Evolutionary conservation across 2,329 filamentous ascomycete genomes (phyloP).

Genomic region (Blumeria graminis): DNA sequence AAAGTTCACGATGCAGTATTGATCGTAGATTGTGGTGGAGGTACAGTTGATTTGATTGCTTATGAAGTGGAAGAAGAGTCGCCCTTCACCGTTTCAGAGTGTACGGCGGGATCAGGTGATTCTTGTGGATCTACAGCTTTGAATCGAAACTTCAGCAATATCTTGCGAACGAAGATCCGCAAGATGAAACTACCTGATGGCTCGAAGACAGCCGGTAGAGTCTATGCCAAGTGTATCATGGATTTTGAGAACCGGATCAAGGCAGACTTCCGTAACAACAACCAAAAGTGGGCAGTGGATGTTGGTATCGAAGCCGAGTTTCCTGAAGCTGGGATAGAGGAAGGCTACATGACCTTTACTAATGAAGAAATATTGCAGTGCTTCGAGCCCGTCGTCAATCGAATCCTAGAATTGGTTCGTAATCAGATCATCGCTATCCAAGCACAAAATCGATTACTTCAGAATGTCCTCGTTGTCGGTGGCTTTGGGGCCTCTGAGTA

Average conservation of each 20-base stretch:
- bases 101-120: conserved; percentile 89
- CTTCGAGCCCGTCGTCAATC: conserved; percentile 94
- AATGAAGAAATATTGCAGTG: conserved; percentile 98
- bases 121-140: conserved; percentile 95
- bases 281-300: conserved; percentile 96
- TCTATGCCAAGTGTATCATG: conserved; percentile 99
- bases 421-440: conserved; percentile 99
- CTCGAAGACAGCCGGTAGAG: conserved; percentile 89
- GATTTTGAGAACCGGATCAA: conserved; percentile 99
- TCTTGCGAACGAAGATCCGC: conserved; percentile 85
- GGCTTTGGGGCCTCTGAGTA: conserved; percentile 97
- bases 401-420: conserved; percentile 81
- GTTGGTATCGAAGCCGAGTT: conserved; percentile 97
- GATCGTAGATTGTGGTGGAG: conserved; percentile 95
- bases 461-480: conserved; percentile 93
- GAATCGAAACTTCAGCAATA: conserved; percentile 96
- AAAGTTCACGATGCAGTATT: conserved; percentile 97
- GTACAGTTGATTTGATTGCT: conserved; percentile 94
- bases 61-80: conserved; percentile 97
- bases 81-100: conserved; percentile 90
- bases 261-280: conserved; percentile 97
- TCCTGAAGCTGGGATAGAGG: conserved; percentile 90
- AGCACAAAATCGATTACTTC: conserved; percentile 77
- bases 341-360: conserved; percentile 98
- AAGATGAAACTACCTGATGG: conserved; percentile 98